These are phyloP conservation scores for Gossypium armourianum DNA, from an alignment of 441 rosid genomes.

Conservation along the genomic window DNA sequence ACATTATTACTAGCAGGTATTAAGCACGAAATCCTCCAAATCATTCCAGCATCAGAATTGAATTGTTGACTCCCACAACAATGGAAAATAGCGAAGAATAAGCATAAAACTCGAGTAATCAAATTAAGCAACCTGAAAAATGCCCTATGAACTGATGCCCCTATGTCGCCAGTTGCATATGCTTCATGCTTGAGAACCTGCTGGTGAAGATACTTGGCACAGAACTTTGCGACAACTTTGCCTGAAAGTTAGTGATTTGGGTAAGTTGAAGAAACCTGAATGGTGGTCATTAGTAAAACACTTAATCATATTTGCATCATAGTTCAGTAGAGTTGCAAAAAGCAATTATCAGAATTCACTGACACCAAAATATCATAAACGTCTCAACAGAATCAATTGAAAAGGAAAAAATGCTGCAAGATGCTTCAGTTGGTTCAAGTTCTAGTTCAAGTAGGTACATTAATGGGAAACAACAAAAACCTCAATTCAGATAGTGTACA, in stretches of 20 bases:
- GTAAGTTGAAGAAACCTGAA: neutral
- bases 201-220: conserved; percentile 77
- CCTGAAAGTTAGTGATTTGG: conserved; percentile 34
- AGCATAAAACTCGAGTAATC: neutral
- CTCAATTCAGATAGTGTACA: neutral
- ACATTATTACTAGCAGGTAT: too few relatives aligned
- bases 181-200: conserved; percentile 62
- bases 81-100: neutral
- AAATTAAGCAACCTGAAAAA: conserved; percentile 53
- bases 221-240: conserved; percentile 78
- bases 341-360: conserved; percentile 3
- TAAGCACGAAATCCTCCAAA: too few relatives aligned
- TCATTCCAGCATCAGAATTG: too few relatives aligned
- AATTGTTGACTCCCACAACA: neutral
- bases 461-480: neutral
- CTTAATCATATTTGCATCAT: neutral
- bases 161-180: conserved; percentile 61
- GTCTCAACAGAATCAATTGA: neutral
- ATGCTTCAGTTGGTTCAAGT: neutral
- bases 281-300: neutral
- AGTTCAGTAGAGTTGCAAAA: neutral
- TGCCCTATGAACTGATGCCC: conserved; percentile 51
- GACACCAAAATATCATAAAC: neutral
- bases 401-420: neutral
- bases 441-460: neutral